Percentiles rank a stretch among this genome's conserved stretches.
phyloP scores from a whole-genome alignment of 2,329 filamentous ascomycete genomes.

The Fusarium verticillioides region DNA sequence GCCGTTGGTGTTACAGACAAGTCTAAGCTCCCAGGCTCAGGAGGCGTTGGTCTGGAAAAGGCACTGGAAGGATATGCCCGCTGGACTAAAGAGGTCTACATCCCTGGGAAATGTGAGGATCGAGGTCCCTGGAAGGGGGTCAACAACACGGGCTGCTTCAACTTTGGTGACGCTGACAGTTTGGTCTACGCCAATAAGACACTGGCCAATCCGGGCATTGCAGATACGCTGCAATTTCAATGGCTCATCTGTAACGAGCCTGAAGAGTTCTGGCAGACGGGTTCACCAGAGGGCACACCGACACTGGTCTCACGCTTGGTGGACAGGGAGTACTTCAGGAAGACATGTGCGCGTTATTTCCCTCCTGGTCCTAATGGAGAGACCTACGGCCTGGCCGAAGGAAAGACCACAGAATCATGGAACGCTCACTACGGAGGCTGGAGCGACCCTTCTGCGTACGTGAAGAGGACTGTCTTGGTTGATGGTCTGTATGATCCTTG shows the following conservation, averaged over 20 bases:
- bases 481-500: background rate
- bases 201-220: background rate
- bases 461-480: constrained; percentile 3
- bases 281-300: background rate
- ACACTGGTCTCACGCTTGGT: constrained; percentile 2
- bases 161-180: constrained; percentile 4
- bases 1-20: background rate
- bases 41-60: background rate
- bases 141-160: constrained; percentile 6
- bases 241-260: constrained; percentile 7
- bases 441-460: background rate
- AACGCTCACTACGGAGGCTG: constrained; percentile 2
- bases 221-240: background rate
- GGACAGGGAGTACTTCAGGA: constrained; percentile 3
- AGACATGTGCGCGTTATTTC: background rate
- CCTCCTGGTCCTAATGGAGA: background rate
- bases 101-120: background rate
- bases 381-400: background rate
- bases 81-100: background rate
- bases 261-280: constrained; percentile 8
- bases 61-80: constrained; percentile 1
- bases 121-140: constrained; percentile 2
- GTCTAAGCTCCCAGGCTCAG: background rate
- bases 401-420: background rate
- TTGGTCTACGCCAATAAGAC: background rate